phyloP scores from a whole-genome alignment of 2,329 filamentous ascomycete species.

The Trichoderma afroharzianum region DNA sequence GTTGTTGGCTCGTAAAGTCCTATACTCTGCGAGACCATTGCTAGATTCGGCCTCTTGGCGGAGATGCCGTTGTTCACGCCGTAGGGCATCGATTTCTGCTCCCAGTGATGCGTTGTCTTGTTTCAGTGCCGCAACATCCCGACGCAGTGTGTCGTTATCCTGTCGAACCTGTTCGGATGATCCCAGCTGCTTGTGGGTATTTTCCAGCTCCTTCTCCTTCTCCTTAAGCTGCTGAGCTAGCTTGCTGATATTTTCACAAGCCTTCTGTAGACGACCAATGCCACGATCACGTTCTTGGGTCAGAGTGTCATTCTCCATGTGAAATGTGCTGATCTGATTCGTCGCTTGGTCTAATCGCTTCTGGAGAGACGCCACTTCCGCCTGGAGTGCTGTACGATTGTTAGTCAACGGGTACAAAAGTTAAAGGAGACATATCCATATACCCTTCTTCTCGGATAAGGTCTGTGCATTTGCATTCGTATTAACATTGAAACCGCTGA shows the following conservation, averaged over 20 bases:
- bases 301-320: constrained; percentile 61
- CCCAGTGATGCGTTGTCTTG: constrained; percentile 41
- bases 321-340: constrained; percentile 58
- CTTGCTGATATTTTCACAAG: constrained; percentile 55
- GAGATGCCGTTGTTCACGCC: constrained; percentile 34
- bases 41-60: constrained; percentile 41
- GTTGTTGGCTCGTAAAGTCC: constrained; percentile 42
- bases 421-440: constrained; percentile 26
- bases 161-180: constrained; percentile 38
- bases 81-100: constrained; percentile 39
- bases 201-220: constrained; percentile 41
- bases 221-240: constrained; percentile 41
- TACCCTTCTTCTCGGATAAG: constrained; percentile 53
- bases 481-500: constrained; percentile 42
- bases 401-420: constrained; percentile 12
- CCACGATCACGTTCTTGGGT: constrained; percentile 63
- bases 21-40: constrained; percentile 42
- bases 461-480: constrained; percentile 41
- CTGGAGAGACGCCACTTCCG: constrained; percentile 57
- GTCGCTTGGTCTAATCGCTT: constrained; percentile 59
- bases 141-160: constrained; percentile 38
- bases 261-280: constrained; percentile 58
- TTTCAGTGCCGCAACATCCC: constrained; percentile 40
- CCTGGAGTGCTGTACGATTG: constrained; percentile 48
- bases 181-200: constrained; percentile 40